Conservation (phyloP, 768 basidiomycete species). For the Neoboletus subvelutipes region DNA sequence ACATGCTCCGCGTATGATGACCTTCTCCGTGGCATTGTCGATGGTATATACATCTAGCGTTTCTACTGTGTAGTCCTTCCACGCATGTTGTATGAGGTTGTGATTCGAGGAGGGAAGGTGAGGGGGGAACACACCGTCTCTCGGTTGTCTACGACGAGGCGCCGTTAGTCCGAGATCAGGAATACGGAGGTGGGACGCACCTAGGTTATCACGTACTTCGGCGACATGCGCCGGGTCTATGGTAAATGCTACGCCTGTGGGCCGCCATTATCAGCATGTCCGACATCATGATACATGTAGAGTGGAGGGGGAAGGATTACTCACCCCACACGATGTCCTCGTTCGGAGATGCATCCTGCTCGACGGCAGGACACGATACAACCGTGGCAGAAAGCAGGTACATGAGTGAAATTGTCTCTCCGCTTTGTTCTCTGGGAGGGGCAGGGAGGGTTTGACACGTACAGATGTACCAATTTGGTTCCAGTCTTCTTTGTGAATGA, state of each 20-base stretch:
- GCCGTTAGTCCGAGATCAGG: background rate
- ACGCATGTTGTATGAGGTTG: background rate
- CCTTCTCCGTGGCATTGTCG: slow-evolving; percentile 45
- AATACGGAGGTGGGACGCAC: slow-evolving; percentile 38
- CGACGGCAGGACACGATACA: background rate
- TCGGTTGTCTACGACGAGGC: slow-evolving; percentile 56
- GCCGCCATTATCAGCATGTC: background rate
- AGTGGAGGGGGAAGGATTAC: slow-evolving; percentile 6
- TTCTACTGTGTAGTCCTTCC: slow-evolving; percentile 84
- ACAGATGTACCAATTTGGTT: slow-evolving; percentile 63
- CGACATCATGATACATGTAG: background rate
- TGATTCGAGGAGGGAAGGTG: no score
- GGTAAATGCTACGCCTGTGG: slow-evolving; percentile 75
- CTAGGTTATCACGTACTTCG: slow-evolving; percentile 80
- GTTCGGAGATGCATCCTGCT: slow-evolving; percentile 26
- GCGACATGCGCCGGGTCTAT: slow-evolving; percentile 75
- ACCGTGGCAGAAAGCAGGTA: background rate
- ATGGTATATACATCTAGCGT: slow-evolving; percentile 71
- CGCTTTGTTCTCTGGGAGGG: background rate
- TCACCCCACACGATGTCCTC: slow-evolving; percentile 61
- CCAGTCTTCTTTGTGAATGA: slow-evolving; percentile 89
- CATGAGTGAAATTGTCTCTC: background rate
- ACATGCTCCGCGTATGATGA: slow-evolving; percentile 44
- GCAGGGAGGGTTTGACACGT: slow-evolving; percentile 17
- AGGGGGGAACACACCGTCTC: slow-evolving; percentile 58